Evolutionary conservation across 73 alveolate genomes (phyloP).

Genomic region (Paramecium tetraurelia): DNA sequence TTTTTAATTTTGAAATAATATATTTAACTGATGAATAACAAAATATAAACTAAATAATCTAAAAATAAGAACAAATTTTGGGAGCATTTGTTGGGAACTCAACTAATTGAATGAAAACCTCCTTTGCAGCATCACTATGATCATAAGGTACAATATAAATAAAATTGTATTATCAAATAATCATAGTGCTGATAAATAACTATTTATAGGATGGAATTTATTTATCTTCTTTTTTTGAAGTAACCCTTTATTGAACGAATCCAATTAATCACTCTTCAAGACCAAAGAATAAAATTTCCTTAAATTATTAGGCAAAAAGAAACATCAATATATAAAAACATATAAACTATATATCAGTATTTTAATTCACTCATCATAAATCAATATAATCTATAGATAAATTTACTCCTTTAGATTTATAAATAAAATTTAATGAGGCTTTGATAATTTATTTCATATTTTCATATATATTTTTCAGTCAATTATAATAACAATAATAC

Average conservation of each 20-base stretch:
- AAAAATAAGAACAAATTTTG: neutral
- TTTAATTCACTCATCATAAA: too few relatives aligned
- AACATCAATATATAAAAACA: too few relatives aligned
- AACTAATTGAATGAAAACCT: neutral
- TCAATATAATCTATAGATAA: too few relatives aligned
- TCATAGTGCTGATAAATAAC: neutral
- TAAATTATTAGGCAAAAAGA: too few relatives aligned
- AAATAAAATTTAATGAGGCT: too few relatives aligned
- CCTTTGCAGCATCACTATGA: neutral
- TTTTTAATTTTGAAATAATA: conserved; percentile 12
- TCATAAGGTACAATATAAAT: neutral
- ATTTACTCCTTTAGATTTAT: too few relatives aligned
- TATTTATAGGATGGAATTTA: neutral
- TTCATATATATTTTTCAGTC: too few relatives aligned
- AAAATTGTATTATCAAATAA: neutral
- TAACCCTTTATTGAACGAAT: neutral
- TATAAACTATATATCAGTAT: too few relatives aligned
- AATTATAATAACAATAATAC: neutral
- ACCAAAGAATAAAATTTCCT: too few relatives aligned
- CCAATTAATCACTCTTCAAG: neutral
- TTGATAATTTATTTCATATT: too few relatives aligned
- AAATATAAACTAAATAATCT: neutral
- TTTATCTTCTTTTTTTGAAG: neutral
- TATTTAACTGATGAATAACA: neutral
- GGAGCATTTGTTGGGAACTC: neutral